Base-by-base conservation (phyloP, 179 eudicot genomes). In the Corrigiola litoralis region DNA sequence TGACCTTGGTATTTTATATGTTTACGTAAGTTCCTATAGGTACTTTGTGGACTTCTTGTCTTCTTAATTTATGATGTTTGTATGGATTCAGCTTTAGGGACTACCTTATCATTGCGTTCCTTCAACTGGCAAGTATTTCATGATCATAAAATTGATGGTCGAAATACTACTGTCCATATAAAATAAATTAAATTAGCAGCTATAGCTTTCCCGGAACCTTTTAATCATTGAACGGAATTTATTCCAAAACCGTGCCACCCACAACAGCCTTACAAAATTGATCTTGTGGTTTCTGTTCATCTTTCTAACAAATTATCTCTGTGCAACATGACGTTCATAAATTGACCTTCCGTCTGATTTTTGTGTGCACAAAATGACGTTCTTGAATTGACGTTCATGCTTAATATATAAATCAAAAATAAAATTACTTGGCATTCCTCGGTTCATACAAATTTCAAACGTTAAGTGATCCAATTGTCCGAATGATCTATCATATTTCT, bases 211-310 rank as follows among this genome's bases (percentile, higher is more conserved):
- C 0, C 12, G 47, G 14, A 47, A 12, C 32, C 23, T 63, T 27
- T 36, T 63, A 63, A 71, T 71, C 65, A 71, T 71, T 71, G 65
- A 52, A 16, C 48, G 17, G 29, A 25, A 63, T 63, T 71, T 24
- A 45, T 18, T 57, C n/a, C 56, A 44, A 55, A 63, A 8, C n/a
- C 44, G 52, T 66, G 72, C 28, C 49, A 57, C 65, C 72, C 65
- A 68, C 48, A 47, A 47, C 23, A 29, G 23, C 34, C 61, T 28
- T 23, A 24, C 25, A 32, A 47, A 63, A 63, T 17, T 44, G 11
- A 16, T 25, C 49, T 23, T 6, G 25, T 52, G 21, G 45, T 13
- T 63, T 23, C 12, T 5, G 3, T 36, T 49, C 13, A 24, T 38
- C 6, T 9, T 11, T 41, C 14, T 17, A 23, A 6, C 9, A 37